Conservation (phyloP, 495 filamentous ascomycete species). For the Daldinia concentrica region DNA sequence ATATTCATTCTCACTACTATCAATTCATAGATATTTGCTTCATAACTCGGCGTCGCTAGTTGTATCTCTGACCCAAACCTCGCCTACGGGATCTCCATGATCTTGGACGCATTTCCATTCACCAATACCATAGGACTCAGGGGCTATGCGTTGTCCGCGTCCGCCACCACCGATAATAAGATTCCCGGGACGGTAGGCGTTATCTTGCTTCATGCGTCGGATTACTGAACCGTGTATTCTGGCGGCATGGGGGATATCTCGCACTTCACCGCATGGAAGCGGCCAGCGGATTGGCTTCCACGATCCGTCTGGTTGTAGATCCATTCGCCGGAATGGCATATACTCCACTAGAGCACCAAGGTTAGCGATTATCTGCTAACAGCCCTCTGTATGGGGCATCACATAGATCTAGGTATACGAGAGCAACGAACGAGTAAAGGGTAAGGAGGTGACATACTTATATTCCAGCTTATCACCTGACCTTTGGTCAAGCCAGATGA, state of each 20-base stretch:
- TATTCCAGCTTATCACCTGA: conserved; percentile 76
- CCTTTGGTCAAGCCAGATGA: conserved; percentile 65
- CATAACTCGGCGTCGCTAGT: background rate
- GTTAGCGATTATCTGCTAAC: conserved; percentile 10
- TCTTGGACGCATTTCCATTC: conserved; percentile 74
- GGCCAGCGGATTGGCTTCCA: conserved; percentile 89
- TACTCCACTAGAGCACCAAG: conserved; percentile 67
- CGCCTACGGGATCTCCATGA: conserved; percentile 72
- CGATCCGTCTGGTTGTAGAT: conserved; percentile 73
- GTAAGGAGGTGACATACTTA: conserved; percentile 53
- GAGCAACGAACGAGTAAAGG: background rate
- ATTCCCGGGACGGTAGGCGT: conserved; percentile 79
- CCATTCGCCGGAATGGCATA: conserved; percentile 85
- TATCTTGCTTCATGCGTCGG: conserved; percentile 71
- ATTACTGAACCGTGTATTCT: conserved; percentile 80
- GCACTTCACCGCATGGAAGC: conserved; percentile 78
- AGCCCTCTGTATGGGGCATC: background rate
- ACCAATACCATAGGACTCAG: conserved; percentile 70
- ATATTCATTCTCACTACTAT: background rate
- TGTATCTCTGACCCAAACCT: conserved; percentile 62
- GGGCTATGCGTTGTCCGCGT: conserved; percentile 67
- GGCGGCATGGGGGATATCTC: conserved; percentile 78
- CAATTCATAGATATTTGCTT: background rate
- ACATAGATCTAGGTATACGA: background rate
- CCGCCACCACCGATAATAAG: conserved; percentile 84